Percentiles rank a stretch among this genome's conserved stretches.
phyloP scores from a whole-genome alignment of 1,284 basidiomycete genomes.

The Puccinia horiana region DNA sequence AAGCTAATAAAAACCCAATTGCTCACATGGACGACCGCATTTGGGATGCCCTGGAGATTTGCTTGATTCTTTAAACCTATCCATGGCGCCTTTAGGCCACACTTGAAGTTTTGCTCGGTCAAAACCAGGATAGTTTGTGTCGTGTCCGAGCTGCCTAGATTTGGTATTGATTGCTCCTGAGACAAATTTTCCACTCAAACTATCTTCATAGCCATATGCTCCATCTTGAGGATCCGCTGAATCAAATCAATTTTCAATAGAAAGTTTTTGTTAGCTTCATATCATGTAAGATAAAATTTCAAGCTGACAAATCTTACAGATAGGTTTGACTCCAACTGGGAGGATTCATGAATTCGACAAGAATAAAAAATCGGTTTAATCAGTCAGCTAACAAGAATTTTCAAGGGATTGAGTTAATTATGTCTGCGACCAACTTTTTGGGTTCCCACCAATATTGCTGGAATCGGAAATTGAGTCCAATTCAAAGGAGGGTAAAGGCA shows the following conservation, averaged over 20 bases:
- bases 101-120: neutral
- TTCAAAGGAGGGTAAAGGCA: too few species aligned
- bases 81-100: neutral
- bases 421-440: neutral
- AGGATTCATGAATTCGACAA: neutral
- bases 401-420: neutral
- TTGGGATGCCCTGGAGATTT: slow-evolving; percentile 2
- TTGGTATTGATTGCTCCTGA: neutral
- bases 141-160: neutral
- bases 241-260: neutral
- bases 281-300: too few species aligned
- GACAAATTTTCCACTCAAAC: neutral
- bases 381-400: neutral
- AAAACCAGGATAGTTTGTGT: slow-evolving; percentile 3
- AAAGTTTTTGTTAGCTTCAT: neutral
- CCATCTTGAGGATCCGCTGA: slow-evolving; percentile 12
- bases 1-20: neutral
- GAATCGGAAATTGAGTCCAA: neutral
- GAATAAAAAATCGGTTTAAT: neutral
- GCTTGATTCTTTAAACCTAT: neutral
- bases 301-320: neutral
- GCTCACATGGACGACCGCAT: slow-evolving; percentile 24
- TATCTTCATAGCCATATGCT: neutral
- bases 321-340: neutral
- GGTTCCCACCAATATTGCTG: neutral